Conservation (phyloP, 1,284 basidiomycete species). For the Anthracocystis panici-leucophaei region DNA sequence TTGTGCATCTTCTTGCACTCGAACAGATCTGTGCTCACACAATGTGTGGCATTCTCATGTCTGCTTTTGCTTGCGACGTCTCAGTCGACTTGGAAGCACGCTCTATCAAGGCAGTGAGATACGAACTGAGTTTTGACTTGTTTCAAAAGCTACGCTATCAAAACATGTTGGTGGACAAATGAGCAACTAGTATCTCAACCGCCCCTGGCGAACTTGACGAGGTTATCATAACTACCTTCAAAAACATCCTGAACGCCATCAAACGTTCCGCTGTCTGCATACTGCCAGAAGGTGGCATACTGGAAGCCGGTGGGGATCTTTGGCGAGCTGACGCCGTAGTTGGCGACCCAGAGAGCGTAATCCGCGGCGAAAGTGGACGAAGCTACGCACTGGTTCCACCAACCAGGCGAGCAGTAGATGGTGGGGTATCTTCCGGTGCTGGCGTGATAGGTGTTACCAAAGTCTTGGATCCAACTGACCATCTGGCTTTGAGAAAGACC, state of each 20-base stretch:
- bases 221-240: conserved; percentile 43
- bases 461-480: conserved; percentile 75
- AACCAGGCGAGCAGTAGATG: conserved; percentile 77
- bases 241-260: conserved; percentile 75
- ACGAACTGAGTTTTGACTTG: not conserved
- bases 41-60: too few relatives aligned
- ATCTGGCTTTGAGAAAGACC: conserved; percentile 74
- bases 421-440: conserved; percentile 72
- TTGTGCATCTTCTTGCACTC: too few relatives aligned
- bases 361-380: conserved; percentile 71
- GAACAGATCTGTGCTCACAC: too few relatives aligned
- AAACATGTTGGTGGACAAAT: too few relatives aligned
- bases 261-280: conserved; percentile 73
- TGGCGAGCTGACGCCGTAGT: conserved; percentile 70
- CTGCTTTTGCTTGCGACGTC: too few relatives aligned
- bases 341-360: conserved; percentile 77
- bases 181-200: not conserved
- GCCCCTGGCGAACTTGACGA: conserved; percentile 57
- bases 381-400: conserved; percentile 78
- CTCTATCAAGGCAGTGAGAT: too few relatives aligned
- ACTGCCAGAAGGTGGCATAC: conserved; percentile 77
- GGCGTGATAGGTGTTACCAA: conserved; percentile 75
- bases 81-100: too few relatives aligned
- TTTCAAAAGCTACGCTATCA: not conserved
- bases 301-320: conserved; percentile 48